Evolutionary conservation across 768 basidiomycete genomes (phyloP), one percentile per base, ranked within the genome.

Genomic region (Calocybe cyanea): DNA sequence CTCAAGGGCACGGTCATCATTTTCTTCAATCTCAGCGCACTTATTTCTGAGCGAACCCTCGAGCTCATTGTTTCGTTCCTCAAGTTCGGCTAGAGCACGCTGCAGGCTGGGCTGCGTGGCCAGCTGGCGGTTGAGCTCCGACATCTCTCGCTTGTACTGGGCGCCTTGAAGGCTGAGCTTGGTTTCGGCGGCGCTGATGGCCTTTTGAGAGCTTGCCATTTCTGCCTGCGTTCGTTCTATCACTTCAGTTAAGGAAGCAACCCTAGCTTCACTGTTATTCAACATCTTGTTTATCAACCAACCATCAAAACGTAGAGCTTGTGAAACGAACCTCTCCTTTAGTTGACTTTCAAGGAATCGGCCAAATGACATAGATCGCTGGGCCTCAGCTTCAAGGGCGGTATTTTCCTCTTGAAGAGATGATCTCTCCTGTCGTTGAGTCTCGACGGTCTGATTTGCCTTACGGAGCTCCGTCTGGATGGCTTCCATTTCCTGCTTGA

Each of bases 1-100:
- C 88, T 84, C 85, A 49, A 91, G 77, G 41, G 81, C 78, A 28
- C 78, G 78, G 57, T 92, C 89, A 55, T 92, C 88, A 45, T 91
- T 87, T 55, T 85, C 86, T 58, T 91, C 88, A 45, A 91, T 87
- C 65, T 91, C 88, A 11, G 71, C 62, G 49, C 83, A 86, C 62
- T 89, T 91, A 34, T 64, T 69, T 46, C 72, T 73, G 35, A 91
- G 65, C 35, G 87, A 66, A 36, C 81, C 79, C 53, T 91, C 88
- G 81, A 89, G 83, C 59, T 89, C 85, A 28, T 68, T 73, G 54
- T 82, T 85, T 52, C 76, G 78, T 57, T 86, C 84, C 57, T 83
- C 76, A 30, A 90, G 68, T 46, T 85, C 80, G 2, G 65, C 65
- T 7, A 89, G 58, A 15, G 70, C 73, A 5, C 72, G 67, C 46